phyloP scores from a whole-genome alignment of 228 moss, liverwort and hornwort species.

The Sphagnum magellanicum region DNA sequence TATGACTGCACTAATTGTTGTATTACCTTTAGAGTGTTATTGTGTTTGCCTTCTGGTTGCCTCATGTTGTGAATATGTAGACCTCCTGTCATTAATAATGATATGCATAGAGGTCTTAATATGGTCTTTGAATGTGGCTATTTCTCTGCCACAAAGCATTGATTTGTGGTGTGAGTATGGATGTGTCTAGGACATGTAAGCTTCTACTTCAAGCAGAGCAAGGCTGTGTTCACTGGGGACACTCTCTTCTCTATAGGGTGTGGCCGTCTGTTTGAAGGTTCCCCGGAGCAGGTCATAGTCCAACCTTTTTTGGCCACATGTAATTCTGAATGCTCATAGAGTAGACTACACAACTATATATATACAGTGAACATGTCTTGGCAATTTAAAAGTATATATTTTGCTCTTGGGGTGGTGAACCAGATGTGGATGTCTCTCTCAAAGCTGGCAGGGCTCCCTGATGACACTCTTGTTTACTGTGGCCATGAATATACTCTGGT shows the following conservation, averaged over 20 bases:
- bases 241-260: constrained; percentile 95
- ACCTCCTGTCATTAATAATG: too few relatives aligned
- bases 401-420: not conserved
- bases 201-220: constrained; percentile 76
- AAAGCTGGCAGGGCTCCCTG: constrained; percentile 76
- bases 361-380: too few relatives aligned
- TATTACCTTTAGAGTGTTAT: too few relatives aligned
- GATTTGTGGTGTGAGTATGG: not conserved
- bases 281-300: constrained; percentile 71
- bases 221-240: constrained; percentile 93
- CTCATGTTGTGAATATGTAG: too few relatives aligned
- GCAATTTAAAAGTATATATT: too few relatives aligned
- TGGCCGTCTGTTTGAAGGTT: constrained; percentile 90
- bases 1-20: too few relatives aligned
- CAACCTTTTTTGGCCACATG: not conserved
- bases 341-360: too few relatives aligned
- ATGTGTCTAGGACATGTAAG: constrained; percentile 70
- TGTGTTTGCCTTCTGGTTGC: too few relatives aligned
- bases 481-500: constrained; percentile 99
- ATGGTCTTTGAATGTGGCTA: too few relatives aligned
- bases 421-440: constrained; percentile 93
- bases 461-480: constrained; percentile 85
- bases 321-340: too few relatives aligned
- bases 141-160: too few relatives aligned
- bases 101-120: too few relatives aligned